Base-by-base conservation (phyloP, 345 rosid genomes). In the Eucalyptus sp. region DNA sequence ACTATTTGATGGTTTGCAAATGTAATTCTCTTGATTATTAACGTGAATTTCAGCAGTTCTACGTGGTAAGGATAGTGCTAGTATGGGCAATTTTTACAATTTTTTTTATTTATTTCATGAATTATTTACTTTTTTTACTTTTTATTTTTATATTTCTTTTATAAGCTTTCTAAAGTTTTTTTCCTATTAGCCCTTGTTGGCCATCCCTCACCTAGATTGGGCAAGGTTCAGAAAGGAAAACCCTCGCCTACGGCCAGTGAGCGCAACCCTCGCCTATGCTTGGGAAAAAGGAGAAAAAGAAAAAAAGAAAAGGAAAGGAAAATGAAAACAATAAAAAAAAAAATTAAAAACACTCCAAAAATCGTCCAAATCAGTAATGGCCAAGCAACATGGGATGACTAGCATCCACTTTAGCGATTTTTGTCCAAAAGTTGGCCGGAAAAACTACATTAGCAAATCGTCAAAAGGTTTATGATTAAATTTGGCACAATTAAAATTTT, bases 231-330 rank as follows among this genome's bases (percentile, higher is more conserved):
- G 27, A 56, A 56, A 56, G 6, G 62, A 24, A 22, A 56, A 56
- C 62, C 4, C 29, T 56, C 13, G 0, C 29, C 29, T 24, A 24
- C 0, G 12, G 29, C 13, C 6, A 0, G 13, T 0, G 0, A 56
- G 62, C 5, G 0, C 29, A 56, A 4, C 0, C 62, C 13, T 24
- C 0, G 5, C 62, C 29, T 56, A 0, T 56, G 27, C 5, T 24
- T 24, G 29, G 29, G 29, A n/a, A n/a, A 64, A n/a, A n/a, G 0
- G 10, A 64, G 37, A 64, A 13, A 17, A 64, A 64, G n/a, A 15
- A 50, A 8, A 8, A 22, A 12, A 27, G n/a, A 2, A 58, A 25
- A 58, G 6, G 0, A 1, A 18, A 52, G 20, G 20, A 7, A 7
- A 17, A 48, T 12, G 49, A 48, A 51, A 51, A 17, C 0, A 52